Percentiles rank a stretch among this genome's conserved stretches.
Evolutionary conservation across 371 early-diverging fungal species (phyloP).

Genomic region (Mortierella sp.): DNA sequence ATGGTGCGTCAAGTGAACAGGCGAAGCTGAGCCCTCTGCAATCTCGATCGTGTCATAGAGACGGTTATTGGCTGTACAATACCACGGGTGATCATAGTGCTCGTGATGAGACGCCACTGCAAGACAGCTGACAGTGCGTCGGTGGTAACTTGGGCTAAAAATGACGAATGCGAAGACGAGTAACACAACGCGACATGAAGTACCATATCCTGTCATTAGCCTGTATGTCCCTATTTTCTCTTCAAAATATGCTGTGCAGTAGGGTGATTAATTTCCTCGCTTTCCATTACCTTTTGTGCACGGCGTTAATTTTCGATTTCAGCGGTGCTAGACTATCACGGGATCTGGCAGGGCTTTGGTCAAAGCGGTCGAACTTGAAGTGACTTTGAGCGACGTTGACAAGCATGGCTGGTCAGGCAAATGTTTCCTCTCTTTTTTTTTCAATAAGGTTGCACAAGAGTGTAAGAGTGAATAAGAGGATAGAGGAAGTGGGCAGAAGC

Average conservation of each 20-base stretch:
- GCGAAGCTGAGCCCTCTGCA: slow-evolving; percentile 45
- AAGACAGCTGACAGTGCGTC: slow-evolving; percentile 50
- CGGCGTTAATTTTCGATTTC: slow-evolving; percentile 5
- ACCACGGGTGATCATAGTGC: slow-evolving; percentile 44
- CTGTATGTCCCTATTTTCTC: not conserved
- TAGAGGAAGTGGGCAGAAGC: not conserved
- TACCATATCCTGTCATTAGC: no score
- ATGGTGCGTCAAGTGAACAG: slow-evolving; percentile 42
- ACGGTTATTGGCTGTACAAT: slow-evolving; percentile 23
- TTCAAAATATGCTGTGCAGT: not conserved
- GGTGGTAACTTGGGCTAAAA: slow-evolving; percentile 50
- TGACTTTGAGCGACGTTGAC: slow-evolving; percentile 45
- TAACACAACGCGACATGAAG: not conserved
- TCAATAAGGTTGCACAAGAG: not conserved
- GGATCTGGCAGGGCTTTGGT: slow-evolving; percentile 18
- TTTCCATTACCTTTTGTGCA: slow-evolving; percentile 35
- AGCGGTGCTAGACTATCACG: slow-evolving; percentile 19
- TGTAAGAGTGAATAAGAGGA: not conserved
- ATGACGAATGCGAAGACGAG: slow-evolving; percentile 3
- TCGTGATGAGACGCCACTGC: slow-evolving; percentile 42
- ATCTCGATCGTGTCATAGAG: slow-evolving; percentile 38
- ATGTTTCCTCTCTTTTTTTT: no score
- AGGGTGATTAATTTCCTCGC: not conserved
- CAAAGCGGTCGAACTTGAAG: slow-evolving; percentile 43
- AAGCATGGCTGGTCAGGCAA: slow-evolving; percentile 24